Percentiles rank a stretch among this genome's conserved stretches.
Conservation (phyloP, 345 rosid genomes). For the Pugionium cornutum region DNA sequence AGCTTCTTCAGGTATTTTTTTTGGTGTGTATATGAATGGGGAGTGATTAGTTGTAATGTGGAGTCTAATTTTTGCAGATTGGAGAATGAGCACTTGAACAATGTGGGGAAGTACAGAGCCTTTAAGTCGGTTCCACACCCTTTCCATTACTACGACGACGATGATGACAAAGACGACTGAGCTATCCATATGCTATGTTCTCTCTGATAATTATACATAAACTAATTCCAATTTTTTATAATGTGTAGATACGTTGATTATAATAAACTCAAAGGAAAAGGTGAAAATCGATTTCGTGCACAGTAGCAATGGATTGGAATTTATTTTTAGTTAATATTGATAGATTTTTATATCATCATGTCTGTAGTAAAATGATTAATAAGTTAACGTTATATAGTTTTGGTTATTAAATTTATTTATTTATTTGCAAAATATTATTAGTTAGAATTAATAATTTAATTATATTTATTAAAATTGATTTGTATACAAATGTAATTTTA, state of each 20-base stretch:
- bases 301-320: too few species aligned
- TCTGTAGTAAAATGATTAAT: too few species aligned
- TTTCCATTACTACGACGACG: constrained; percentile 42
- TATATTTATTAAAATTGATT: too few species aligned
- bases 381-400: too few species aligned
- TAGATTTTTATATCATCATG: too few species aligned
- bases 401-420: too few species aligned
- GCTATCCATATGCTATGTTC: not conserved
- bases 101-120: constrained; percentile 43
- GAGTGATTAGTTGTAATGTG: constrained; percentile 6
- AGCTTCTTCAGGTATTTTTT: constrained; percentile 71
- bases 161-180: constrained; percentile 38
- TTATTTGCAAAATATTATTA: too few species aligned
- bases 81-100: constrained; percentile 46
- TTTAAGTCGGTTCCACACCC: constrained; percentile 47
- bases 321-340: too few species aligned
- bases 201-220: not conserved
- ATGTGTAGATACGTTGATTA: too few species aligned
- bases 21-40: not conserved
- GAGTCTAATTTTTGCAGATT: constrained; percentile 22
- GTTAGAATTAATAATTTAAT: too few species aligned
- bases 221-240: not conserved
- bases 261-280: not conserved
- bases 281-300: too few species aligned
- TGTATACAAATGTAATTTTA: too few species aligned